Conservation (phyloP, 2,329 filamentous ascomycete genomes). For the Hypocreales sp. region DNA sequence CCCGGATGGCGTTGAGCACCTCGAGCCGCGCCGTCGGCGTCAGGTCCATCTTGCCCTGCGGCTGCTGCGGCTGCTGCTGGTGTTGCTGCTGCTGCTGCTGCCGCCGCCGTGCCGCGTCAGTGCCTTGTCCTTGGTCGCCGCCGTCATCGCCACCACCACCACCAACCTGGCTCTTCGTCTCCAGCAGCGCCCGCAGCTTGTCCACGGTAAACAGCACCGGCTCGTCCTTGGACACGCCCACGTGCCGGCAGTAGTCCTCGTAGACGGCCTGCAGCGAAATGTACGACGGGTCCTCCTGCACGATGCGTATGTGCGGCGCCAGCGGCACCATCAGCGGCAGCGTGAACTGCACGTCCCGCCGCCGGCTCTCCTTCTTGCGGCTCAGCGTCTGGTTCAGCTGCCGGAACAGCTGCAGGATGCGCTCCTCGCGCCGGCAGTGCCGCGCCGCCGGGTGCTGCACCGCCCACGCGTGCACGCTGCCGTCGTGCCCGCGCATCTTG, state of each 20-base stretch:
- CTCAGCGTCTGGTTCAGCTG: constrained; percentile 88
- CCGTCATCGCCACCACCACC: not conserved
- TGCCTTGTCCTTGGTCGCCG: no score
- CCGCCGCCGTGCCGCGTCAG: constrained; percentile 4
- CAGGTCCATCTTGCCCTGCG: constrained; percentile 53
- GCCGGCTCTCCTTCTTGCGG: constrained; percentile 88
- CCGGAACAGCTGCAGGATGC: constrained; percentile 89
- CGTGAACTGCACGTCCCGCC: constrained; percentile 90
- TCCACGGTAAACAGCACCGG: constrained; percentile 92
- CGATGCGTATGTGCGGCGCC: constrained; percentile 84
- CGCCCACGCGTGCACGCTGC: constrained; percentile 90
- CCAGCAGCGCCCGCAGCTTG: constrained; percentile 64
- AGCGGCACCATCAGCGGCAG: constrained; percentile 91
- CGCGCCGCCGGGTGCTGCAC: constrained; percentile 90
- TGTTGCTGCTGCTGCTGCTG: constrained; percentile 20
- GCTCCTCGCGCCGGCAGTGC: constrained; percentile 85
- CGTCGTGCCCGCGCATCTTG: constrained; percentile 94
- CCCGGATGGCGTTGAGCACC: constrained; percentile 87
- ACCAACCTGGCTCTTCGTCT: constrained; percentile 47
- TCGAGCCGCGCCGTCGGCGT: constrained; percentile 63
- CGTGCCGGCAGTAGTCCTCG: constrained; percentile 85
- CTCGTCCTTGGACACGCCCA: constrained; percentile 83
- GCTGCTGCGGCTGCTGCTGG: constrained; percentile 20
- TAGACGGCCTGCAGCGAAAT: constrained; percentile 90
- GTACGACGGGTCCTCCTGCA: constrained; percentile 90